Conservation (phyloP, 192 early-diverging fungal species). For the Coemansia sp. region DNA sequence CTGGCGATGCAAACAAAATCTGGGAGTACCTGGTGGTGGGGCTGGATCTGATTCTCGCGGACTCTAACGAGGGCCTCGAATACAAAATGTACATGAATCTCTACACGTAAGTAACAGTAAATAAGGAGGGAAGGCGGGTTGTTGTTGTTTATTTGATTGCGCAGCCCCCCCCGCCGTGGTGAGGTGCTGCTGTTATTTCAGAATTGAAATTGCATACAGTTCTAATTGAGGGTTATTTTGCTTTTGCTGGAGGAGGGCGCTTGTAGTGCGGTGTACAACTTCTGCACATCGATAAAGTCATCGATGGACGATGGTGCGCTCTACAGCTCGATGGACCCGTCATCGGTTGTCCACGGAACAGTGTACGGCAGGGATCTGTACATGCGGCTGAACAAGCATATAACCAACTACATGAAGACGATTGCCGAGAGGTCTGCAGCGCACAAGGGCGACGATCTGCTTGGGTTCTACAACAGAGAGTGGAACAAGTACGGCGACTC, state of each 20-base stretch:
- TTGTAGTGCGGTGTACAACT: conserved; percentile 56
- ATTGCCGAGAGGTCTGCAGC: conserved; percentile 61
- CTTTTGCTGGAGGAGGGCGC: not conserved
- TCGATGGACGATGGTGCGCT: conserved; percentile 23
- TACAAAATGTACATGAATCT: conserved; percentile 71
- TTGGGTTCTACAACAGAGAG: conserved; percentile 84
- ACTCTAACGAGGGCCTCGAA: conserved; percentile 72
- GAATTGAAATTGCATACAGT: not conserved
- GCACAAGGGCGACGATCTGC: conserved; percentile 75
- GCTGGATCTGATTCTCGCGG: conserved; percentile 78
- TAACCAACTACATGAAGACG: conserved; percentile 54
- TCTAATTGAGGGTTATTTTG: not conserved
- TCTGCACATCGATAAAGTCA: conserved; percentile 42
- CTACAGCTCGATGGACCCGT: conserved; percentile 49
- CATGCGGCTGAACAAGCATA: conserved; percentile 58
- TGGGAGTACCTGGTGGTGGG: conserved; percentile 78
- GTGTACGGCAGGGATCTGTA: conserved; percentile 68
- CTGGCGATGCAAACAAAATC: conserved; percentile 56
- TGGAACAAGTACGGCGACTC: conserved; percentile 92
- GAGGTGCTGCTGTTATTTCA: no score
- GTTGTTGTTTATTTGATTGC: no score
- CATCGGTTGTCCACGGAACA: conserved; percentile 38
- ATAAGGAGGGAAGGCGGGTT: no score
- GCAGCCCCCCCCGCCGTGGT: no score
- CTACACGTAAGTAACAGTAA: conserved; percentile 65